phyloP scores from a whole-genome alignment of 495 filamentous ascomycete species.

The Talaromyces nanjingensis region DNA sequence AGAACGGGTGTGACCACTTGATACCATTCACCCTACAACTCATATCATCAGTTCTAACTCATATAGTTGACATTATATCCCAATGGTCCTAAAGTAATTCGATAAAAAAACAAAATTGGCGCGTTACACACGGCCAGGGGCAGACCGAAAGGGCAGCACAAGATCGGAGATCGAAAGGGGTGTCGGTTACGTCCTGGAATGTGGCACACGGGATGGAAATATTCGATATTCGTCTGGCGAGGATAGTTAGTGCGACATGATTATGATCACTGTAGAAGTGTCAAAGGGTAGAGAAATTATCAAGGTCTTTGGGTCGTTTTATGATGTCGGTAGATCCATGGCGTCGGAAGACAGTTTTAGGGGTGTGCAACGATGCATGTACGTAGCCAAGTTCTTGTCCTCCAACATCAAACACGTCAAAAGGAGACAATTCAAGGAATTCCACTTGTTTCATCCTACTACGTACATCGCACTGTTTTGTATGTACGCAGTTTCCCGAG shows the following conservation, averaged over 20 bases:
- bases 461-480: neutral
- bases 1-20: neutral
- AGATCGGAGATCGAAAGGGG: neutral
- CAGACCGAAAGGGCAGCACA: neutral
- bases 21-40: too few species aligned
- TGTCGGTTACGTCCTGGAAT: neutral
- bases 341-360: neutral
- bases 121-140: slow-evolving; percentile 1
- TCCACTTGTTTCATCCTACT: neutral
- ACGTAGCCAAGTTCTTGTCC: neutral
- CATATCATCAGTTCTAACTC: too few species aligned
- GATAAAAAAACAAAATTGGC: neutral
- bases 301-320: neutral
- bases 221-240: neutral
- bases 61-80: neutral
- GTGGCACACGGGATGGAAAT: neutral
- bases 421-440: neutral
- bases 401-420: neutral
- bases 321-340: neutral
- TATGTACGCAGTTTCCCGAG: neutral
- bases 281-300: neutral
- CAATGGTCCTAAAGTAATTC: neutral
- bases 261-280: neutral
- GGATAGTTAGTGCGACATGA: neutral
- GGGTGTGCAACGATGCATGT: neutral